These are phyloP conservation scores for Cryphonectria japonica DNA, from an alignment of 2,329 filamentous ascomycete species.

Conservation along the genomic window DNA sequence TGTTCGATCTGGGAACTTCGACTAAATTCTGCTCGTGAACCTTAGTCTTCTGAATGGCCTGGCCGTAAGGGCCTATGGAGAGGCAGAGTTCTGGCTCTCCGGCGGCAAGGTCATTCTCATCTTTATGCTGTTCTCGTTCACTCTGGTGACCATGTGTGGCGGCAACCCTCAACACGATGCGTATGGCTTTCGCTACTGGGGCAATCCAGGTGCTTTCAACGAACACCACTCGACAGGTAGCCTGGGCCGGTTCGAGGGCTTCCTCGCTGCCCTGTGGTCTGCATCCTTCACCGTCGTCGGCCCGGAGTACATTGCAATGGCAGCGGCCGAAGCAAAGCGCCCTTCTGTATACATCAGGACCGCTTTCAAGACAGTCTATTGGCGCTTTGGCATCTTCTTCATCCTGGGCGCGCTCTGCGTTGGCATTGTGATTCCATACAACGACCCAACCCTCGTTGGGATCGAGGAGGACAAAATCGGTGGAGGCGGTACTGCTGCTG, in stretches of 20 bases:
- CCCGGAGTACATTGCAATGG: constrained; percentile 70
- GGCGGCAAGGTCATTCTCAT: constrained; percentile 69
- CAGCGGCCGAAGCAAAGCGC: constrained; percentile 70
- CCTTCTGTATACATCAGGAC: constrained; percentile 66
- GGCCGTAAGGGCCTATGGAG: constrained; percentile 68
- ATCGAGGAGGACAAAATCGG: constrained; percentile 50
- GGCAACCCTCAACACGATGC: constrained; percentile 72
- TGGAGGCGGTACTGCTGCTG: constrained; percentile 50
- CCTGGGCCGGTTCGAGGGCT: constrained; percentile 71
- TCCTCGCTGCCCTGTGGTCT: constrained; percentile 68
- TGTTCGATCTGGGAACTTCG: constrained; percentile 12
- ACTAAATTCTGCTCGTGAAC: constrained; percentile 35
- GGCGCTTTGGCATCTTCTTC: constrained; percentile 72
- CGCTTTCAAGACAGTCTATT: constrained; percentile 75
- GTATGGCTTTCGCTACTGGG: constrained; percentile 74
- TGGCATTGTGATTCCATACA: constrained; percentile 68
- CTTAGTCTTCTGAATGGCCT: constrained; percentile 63
- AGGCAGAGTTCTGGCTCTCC: constrained; percentile 72
- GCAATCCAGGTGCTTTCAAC: constrained; percentile 62
- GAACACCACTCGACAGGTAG: constrained; percentile 61
- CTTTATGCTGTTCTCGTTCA: constrained; percentile 70
- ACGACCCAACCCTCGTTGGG: constrained; percentile 57
- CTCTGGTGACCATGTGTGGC: constrained; percentile 80
- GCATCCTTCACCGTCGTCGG: constrained; percentile 67
- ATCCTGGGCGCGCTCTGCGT: constrained; percentile 69